Evolutionary conservation across 2,329 filamentous ascomycete species (phyloP).

Genomic region (Sclerotinia borealis): DNA sequence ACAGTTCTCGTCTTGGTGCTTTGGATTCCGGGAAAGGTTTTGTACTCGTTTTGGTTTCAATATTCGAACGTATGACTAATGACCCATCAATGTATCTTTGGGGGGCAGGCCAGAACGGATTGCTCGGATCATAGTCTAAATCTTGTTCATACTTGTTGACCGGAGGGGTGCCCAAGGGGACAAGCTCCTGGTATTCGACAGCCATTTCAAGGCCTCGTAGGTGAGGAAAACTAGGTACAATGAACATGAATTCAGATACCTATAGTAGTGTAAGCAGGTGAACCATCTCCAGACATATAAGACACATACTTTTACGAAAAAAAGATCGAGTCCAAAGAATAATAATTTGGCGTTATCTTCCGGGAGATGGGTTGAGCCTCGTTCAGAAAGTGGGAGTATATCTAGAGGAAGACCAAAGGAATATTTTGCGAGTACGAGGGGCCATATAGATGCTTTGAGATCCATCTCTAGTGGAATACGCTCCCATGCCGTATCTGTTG

Average conservation of each 20-base stretch:
- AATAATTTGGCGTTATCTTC: slow-evolving; percentile 1
- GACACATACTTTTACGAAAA: slow-evolving; percentile 55
- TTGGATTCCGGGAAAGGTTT: slow-evolving; percentile 49
- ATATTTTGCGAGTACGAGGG: slow-evolving; percentile 51
- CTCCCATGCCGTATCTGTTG: slow-evolving; percentile 52
- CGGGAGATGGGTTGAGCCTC: slow-evolving; percentile 28
- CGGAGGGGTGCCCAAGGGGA: slow-evolving; percentile 13
- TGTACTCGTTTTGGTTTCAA: slow-evolving; percentile 40
- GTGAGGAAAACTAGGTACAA: slow-evolving; percentile 52
- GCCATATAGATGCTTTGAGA: slow-evolving; percentile 56
- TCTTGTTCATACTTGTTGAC: slow-evolving; percentile 52
- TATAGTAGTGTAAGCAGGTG: slow-evolving; percentile 28
- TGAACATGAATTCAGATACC: slow-evolving; percentile 57
- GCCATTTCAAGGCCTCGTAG: slow-evolving; percentile 49
- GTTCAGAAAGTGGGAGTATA: slow-evolving; percentile 37
- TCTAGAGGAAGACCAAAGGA: slow-evolving; percentile 27
- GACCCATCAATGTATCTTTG: slow-evolving; percentile 54
- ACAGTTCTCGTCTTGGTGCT: slow-evolving; percentile 46
- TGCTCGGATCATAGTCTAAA: slow-evolving; percentile 45
- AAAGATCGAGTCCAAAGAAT: slow-evolving; percentile 49
- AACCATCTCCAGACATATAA: background rate
- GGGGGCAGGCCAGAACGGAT: slow-evolving; percentile 49
- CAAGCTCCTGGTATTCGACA: slow-evolving; percentile 51
- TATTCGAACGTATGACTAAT: slow-evolving; percentile 37
- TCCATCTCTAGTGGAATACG: slow-evolving; percentile 46